Percentiles rank a stretch among this genome's conserved stretches.
phyloP scores from a whole-genome alignment of 768 basidiomycete genomes.

The Coprinellus micaceus region DNA sequence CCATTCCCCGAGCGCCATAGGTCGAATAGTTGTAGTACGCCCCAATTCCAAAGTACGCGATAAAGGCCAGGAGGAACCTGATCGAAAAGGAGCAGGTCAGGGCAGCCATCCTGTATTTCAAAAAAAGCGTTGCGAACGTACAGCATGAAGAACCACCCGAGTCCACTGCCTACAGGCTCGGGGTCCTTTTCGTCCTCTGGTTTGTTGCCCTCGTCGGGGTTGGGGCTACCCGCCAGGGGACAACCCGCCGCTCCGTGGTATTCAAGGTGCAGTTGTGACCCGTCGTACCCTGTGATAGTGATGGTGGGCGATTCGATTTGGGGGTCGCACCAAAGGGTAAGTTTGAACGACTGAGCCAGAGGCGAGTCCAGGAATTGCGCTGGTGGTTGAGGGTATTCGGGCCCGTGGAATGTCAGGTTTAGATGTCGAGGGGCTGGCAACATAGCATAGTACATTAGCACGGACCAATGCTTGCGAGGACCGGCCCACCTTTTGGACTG shows the following conservation, averaged over 20 bases:
- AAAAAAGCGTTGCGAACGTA: no score
- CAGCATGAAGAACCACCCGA: slow-evolving; percentile 91
- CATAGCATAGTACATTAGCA: slow-evolving; percentile 7
- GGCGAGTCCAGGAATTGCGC: slow-evolving; percentile 34
- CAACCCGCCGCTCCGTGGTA: slow-evolving; percentile 69
- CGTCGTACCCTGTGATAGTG: slow-evolving; percentile 57
- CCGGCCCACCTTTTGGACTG: slow-evolving; percentile 8
- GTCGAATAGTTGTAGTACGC: slow-evolving; percentile 87
- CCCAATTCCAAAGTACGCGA: slow-evolving; percentile 71
- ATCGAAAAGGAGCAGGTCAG: neutral
- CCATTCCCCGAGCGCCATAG: slow-evolving; percentile 79
- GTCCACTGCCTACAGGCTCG: slow-evolving; percentile 58
- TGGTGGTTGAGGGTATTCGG: slow-evolving; percentile 51
- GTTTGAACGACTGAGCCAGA: slow-evolving; percentile 52
- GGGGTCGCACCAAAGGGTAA: slow-evolving; percentile 58
- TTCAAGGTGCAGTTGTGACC: slow-evolving; percentile 47
- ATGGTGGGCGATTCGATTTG: slow-evolving; percentile 38
- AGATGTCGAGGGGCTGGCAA: slow-evolving; percentile 51
- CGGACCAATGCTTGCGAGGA: neutral
- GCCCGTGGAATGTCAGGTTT: slow-evolving; percentile 53
- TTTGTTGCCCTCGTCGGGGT: slow-evolving; percentile 22
- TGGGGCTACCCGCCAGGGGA: slow-evolving; percentile 26
- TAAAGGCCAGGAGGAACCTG: slow-evolving; percentile 63
- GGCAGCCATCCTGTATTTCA: neutral
- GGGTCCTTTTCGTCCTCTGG: slow-evolving; percentile 33